phyloP scores from a whole-genome alignment of 2,329 filamentous ascomycete species.

The Monilinia polystroma region DNA sequence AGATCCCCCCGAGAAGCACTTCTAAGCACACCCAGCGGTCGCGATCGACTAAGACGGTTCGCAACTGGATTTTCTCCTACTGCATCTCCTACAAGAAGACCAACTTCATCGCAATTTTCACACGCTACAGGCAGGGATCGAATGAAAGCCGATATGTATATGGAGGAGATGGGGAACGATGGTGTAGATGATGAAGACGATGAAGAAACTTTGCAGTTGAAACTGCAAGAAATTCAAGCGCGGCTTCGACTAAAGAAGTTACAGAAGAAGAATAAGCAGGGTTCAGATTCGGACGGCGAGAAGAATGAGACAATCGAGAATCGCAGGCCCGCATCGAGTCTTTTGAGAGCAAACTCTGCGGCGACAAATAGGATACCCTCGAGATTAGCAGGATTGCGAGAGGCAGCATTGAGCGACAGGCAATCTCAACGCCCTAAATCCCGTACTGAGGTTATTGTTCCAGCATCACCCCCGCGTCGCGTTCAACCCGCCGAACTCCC shows the following conservation, averaged over 20 bases:
- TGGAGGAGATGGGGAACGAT: constrained; percentile 47
- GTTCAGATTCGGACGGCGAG: constrained; percentile 36
- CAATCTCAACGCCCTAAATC: constrained; percentile 37
- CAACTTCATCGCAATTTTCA: constrained; percentile 26
- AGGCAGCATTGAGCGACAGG: constrained; percentile 24
- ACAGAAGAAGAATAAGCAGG: constrained; percentile 57
- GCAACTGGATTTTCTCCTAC: constrained; percentile 66
- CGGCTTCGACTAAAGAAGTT: constrained; percentile 84
- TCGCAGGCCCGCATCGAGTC: constrained; percentile 25
- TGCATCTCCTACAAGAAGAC: constrained; percentile 60
- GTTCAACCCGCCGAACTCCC: constrained; percentile 52
- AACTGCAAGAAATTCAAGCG: constrained; percentile 85
- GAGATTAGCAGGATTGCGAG: constrained; percentile 30
- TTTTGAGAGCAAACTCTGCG: constrained; percentile 32
- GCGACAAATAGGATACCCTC: constrained; percentile 35
- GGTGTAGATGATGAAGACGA: constrained; percentile 58
- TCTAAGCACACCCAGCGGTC: constrained; percentile 71
- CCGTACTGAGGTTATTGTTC: constrained; percentile 63
- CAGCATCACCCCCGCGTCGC: constrained; percentile 68
- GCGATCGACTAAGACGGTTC: constrained; percentile 69
- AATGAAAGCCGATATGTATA: constrained; percentile 39
- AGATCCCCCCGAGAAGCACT: constrained; percentile 65
- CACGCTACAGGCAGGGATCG: constrained; percentile 28
- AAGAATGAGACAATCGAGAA: constrained; percentile 18
- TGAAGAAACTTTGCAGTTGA: constrained; percentile 83